Base-by-base conservation (phyloP, 2,329 filamentous ascomycete species). In the Thelonectria rubi region DNA sequence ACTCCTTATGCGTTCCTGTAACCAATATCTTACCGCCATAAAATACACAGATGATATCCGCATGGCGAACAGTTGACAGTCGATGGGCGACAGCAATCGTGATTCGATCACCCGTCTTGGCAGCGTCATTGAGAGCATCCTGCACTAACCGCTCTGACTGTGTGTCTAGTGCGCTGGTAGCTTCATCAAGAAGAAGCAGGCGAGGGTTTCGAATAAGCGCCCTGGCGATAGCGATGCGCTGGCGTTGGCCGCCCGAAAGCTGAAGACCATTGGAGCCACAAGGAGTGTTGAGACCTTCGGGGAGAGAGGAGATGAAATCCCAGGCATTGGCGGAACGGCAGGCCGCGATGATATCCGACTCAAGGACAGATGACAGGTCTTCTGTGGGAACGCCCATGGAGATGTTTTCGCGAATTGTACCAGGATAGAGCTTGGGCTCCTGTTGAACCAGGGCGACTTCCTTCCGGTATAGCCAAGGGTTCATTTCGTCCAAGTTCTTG, bases 171-270 rank as follows among this genome's bases (percentile, higher is more conserved):
- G 57, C 57, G 8, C 57, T 53, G 5, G 51, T 55, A 6, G 51
- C 51, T 17, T 55, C 51, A 24, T 55, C 51, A 7, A 60, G 51
- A 2, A 60, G 26, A 17, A 60, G 47, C 15, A 60, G 43, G 5
- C 42, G 43, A 7, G 57, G 57, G 11, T 60, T 34, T n/a, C 57
- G 50, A 12, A 55, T 43, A 9, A 60, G 37, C 0, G 86, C 85
- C 5, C 86, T 77, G 0, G 86, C 86, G 52, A 87, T 86, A 9
- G 82, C 79, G 15, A 88, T 72, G 1, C 85, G 79, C 69, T 88
- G 85, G 8, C 81, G 81, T 68, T 87, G 85, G 0, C 85, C 85
- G 24, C 85, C 85, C 0, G 82, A 86, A 4, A 88, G 70, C 48
- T 62, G 62, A 21, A 32, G 51, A 14, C 58, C 62, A 15, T 46